Evolutionary conservation across 202 grass and related monocot genomes (phyloP), one percentile per base, ranked within the genome.

Genomic region (Elaeis oleifera): DNA sequence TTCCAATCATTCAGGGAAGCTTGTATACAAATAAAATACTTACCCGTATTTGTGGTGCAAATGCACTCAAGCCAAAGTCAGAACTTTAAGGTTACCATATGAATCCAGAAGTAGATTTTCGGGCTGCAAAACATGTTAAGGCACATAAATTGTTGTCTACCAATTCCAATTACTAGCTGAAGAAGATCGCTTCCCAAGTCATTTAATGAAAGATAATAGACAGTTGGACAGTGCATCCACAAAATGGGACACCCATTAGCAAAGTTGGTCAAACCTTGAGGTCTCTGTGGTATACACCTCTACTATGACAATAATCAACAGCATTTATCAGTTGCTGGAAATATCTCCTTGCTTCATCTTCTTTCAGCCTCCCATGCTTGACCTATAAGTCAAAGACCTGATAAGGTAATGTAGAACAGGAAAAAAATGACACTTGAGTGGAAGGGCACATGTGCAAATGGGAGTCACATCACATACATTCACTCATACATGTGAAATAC

Each of bases 301-400:
- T 78, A 60, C 88, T 99, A 71, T 99, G 94, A 59, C 94, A 92
- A 51, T 99, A 99, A 77, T 99, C 94, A 25, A 92, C 88, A 44
- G 94, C 94, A 78, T 99, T 89, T 66, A 99, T 92, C 67, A 99
- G 84, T 76, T 99, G 94, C 51, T 99, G 94, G 65, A 99, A 92
- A 59, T 99, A 99, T 53, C 80, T 80, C 61, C 94, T 83, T 29
- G 88, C 94, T 67, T 99, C 88, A 78, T 89, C 94, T 73, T 92
- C 88, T 80, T 73, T 75, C 70, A 99, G 67, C 73, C 72, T 92
- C 62, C 82, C 78, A 64, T 77, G 67, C 59, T 71, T 85, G 54
- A 92, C 88, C 94, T 97, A 50, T 60, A 71, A 17, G 17, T 67
- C 28, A 23, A 63, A 22, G 50, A 54, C 1, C 65, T 7, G n/a